Conservation (phyloP, 1,139 yeast genomes). For the Blastobotrys serpentis region DNA sequence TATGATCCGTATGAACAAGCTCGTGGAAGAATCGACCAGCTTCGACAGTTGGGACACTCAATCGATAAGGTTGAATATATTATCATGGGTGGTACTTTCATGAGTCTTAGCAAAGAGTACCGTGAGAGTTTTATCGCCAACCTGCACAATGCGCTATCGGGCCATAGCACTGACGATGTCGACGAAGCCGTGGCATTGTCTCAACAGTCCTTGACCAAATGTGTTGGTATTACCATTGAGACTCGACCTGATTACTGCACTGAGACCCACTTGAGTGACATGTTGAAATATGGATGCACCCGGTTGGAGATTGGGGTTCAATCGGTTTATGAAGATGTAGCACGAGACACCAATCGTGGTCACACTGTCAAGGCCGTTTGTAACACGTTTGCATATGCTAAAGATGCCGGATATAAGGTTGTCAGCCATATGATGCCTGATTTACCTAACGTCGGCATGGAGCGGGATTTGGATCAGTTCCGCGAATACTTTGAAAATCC, state of each 20-base stretch:
- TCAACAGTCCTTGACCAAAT: slow-evolving; percentile 92
- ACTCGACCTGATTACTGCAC: slow-evolving; percentile 99
- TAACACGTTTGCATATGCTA: slow-evolving; percentile 91
- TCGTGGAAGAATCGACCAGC: slow-evolving; percentile 93
- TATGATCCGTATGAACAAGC: slow-evolving; percentile 99
- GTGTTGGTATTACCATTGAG: slow-evolving; percentile 98
- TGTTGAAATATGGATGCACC: slow-evolving; percentile 95
- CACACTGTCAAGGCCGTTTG: slow-evolving; percentile 96
- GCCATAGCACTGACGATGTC: slow-evolving; percentile 81
- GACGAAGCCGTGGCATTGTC: slow-evolving; percentile 90
- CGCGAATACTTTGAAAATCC: slow-evolving; percentile 96
- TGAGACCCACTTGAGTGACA: slow-evolving; percentile 89
- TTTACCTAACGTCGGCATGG: slow-evolving; percentile 98
- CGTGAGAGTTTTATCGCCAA: slow-evolving; percentile 86
- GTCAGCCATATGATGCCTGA: slow-evolving; percentile 99
- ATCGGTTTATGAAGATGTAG: slow-evolving; percentile 96
- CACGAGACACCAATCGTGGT: slow-evolving; percentile 97
- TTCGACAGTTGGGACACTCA: slow-evolving; percentile 91
- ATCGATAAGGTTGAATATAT: slow-evolving; percentile 97
- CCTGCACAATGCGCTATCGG: slow-evolving; percentile 92
- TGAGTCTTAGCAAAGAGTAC: slow-evolving; percentile 88
- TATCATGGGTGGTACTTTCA: slow-evolving; percentile 98
- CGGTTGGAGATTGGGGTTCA: slow-evolving; percentile 97
- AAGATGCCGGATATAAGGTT: slow-evolving; percentile 97
- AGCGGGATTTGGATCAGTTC: slow-evolving; percentile 93